A percentile compares a stretch with the other conserved stretches of the same genome.
Conservation (phyloP, 768 basidiomycete genomes). For the Kwoniella heveanensis region DNA sequence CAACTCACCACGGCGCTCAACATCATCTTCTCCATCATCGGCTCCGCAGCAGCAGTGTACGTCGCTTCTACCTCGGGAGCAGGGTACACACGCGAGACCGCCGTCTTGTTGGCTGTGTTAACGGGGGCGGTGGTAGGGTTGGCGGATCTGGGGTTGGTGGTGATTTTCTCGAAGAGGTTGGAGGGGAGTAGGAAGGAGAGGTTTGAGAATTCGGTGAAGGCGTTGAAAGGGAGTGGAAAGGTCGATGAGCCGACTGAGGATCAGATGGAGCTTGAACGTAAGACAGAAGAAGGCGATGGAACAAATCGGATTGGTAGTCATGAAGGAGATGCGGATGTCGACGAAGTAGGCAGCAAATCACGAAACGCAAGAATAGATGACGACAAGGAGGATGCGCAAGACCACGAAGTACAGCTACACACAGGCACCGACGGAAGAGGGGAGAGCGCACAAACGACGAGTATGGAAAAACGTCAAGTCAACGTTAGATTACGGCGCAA, state of each 20-base stretch:
- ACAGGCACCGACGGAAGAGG: too few relatives aligned
- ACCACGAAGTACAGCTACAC: too few relatives aligned
- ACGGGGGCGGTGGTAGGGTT: conserved; percentile 41
- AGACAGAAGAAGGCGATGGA: conserved; percentile 1
- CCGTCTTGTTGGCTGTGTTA: conserved; percentile 32
- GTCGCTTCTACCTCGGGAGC: conserved; percentile 33
- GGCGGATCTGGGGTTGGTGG: conserved; percentile 39
- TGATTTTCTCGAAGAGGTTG: conserved; percentile 31
- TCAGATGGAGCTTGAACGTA: neutral
- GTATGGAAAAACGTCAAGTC: conserved; percentile 1
- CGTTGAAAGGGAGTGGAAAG: conserved; percentile 18
- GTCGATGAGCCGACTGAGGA: neutral
- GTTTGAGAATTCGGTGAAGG: conserved; percentile 5
- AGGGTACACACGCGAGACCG: conserved; percentile 36
- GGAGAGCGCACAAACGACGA: neutral
- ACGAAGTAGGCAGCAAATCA: too few relatives aligned
- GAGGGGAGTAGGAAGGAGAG: conserved; percentile 23
- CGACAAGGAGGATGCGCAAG: too few relatives aligned
- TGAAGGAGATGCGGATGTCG: too few relatives aligned
- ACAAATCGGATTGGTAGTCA: too few relatives aligned
- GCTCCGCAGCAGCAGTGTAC: conserved; percentile 43
- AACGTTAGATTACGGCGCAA: neutral
- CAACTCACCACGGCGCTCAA: conserved; percentile 42
- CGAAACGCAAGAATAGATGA: too few relatives aligned
- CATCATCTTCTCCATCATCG: conserved; percentile 49